phyloP scores from a whole-genome alignment of 2,329 filamentous ascomycete species.

The Monilinia vaccinii-corymbosi region DNA sequence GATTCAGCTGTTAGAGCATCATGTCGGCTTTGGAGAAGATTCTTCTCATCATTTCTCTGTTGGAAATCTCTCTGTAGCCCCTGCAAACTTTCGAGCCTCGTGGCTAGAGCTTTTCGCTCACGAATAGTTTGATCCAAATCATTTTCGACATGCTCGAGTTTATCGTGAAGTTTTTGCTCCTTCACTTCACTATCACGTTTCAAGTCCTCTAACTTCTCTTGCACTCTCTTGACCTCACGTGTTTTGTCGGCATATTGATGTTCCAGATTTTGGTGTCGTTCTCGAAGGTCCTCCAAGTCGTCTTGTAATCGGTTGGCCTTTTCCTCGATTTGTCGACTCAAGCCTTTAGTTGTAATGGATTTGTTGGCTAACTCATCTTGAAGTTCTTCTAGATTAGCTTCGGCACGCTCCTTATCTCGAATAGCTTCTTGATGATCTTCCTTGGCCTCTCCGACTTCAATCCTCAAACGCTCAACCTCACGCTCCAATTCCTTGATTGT shows the following conservation, averaged over 20 bases:
- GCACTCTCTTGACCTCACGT: conserved; percentile 32
- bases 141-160: conserved; percentile 34
- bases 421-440: conserved; percentile 45
- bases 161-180: conserved; percentile 32
- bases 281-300: conserved; percentile 47
- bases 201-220: conserved; percentile 34
- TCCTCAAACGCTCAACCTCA: conserved; percentile 43
- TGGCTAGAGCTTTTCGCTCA: conserved; percentile 16
- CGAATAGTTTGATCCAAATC: conserved; percentile 31
- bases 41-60: conserved; percentile 54
- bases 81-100: conserved; percentile 28
- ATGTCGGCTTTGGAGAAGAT: conserved; percentile 58
- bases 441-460: conserved; percentile 45
- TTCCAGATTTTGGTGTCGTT: conserved; percentile 36
- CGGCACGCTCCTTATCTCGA: conserved; percentile 46
- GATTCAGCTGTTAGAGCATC: conserved; percentile 59
- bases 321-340: conserved; percentile 67
- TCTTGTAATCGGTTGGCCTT: conserved; percentile 57
- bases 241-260: conserved; percentile 36
- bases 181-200: conserved; percentile 24
- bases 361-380: conserved; percentile 74
- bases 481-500: conserved; percentile 51
- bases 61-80: conserved; percentile 51
- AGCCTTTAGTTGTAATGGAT: conserved; percentile 64
- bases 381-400: conserved; percentile 53